Evolutionary conservation across 129 eudicot species (phyloP).

Genomic region (Tagetes patula): DNA sequence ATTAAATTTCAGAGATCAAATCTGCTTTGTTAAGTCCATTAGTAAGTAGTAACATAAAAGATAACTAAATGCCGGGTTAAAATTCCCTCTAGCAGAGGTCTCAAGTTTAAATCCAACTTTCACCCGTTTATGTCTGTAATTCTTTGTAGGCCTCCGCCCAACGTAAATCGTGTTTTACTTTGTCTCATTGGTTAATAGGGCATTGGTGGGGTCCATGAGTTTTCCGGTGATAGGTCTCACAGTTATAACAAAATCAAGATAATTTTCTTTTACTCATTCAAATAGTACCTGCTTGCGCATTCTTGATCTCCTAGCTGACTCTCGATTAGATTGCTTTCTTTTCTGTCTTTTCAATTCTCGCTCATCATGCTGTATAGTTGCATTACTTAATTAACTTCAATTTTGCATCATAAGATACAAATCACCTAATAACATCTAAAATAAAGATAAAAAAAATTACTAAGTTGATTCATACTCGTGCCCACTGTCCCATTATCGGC

Average conservation of each 20-base stretch:
- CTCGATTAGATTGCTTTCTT: slow-evolving; percentile 88
- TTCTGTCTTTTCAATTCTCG: slow-evolving; percentile 84
- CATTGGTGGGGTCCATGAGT: neutral
- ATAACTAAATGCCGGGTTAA: neutral
- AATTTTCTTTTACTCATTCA: neutral
- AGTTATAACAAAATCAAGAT: neutral
- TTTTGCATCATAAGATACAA: neutral
- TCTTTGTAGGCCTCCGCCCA: neutral
- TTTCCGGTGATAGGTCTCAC: neutral
- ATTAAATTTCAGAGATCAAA: neutral
- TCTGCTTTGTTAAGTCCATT: neutral
- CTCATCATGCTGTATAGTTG: slow-evolving; percentile 57
- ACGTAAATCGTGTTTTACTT: neutral
- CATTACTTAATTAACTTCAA: neutral
- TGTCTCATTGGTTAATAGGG: neutral
- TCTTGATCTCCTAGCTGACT: slow-evolving; percentile 93
- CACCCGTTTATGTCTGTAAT: neutral
- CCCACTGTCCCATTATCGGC: slow-evolving; percentile 65
- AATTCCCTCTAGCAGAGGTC: neutral
- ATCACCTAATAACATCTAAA: neutral
- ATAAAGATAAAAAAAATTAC: neutral
- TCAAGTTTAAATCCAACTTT: neutral
- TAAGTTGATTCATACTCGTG: slow-evolving; percentile 38
- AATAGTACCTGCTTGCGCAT: slow-evolving; percentile 76
- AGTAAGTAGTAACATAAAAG: neutral